Base-by-base conservation (phyloP, 2,329 filamentous ascomycete genomes). In the Fusarium pseudocircinatum region DNA sequence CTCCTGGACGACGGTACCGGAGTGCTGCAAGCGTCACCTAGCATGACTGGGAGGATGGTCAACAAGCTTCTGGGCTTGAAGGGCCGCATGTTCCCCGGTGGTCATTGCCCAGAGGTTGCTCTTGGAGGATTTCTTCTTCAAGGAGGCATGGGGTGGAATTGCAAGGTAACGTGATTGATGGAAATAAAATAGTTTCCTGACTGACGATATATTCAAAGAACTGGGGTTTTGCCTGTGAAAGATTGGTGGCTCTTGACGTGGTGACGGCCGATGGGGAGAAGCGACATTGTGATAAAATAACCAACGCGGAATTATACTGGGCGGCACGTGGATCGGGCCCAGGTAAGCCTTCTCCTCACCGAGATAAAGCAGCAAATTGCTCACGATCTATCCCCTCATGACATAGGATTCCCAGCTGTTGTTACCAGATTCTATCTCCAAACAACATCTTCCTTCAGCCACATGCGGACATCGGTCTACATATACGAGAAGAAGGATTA, bases 331-430 rank as follows among this genome's bases (percentile, higher is more conserved):
- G 42, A 20, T 39, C 32, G 14, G 57, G 57, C 6, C 57, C 57
- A 24, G 42, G 57, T 60, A 32, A 50, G 43, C 2, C 9, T 3
- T 13, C 13, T 9, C 1, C 2, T 16, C 15, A 12, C 16, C 14
- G 4, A 2, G 0, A 24, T 0, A 13, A 0, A 14, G 3, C 2
- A 0, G 20, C 15, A 4, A 2, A 0, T 18, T 15, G 15, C 56
- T 59, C 5, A 59, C 1, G 6, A 12, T n/a, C 49, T 8, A 24
- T 20, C 16, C 1, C 18, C 11, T 37, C 20, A 1, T 9, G 14
- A 0, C 18, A 16, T 18, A 59, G 40, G 56, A 24, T 59, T 59
- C 24, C 42, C 56, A 4, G 56, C 42, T 12, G 24, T 59, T 2
- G 32, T 59, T 7, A 59, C 56, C 2, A 59, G 56, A 49, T 59